phyloP scores from a whole-genome alignment of 352 stramenopile genomes.

The Phytophthora cryptogea region DNA sequence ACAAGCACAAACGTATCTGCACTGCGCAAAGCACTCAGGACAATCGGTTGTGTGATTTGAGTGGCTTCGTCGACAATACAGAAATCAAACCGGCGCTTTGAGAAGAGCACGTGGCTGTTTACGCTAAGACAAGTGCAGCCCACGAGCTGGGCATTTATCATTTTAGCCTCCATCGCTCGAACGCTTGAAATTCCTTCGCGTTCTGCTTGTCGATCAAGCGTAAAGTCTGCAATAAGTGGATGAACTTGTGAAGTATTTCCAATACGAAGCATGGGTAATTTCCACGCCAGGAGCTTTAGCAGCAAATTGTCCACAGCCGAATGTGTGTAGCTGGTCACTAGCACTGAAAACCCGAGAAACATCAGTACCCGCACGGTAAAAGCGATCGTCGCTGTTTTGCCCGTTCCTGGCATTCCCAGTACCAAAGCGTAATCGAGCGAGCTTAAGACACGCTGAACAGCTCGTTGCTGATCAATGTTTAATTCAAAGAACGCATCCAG shows the following conservation, averaged over 20 bases:
- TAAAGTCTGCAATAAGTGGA: conserved; percentile 61
- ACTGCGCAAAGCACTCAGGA: conserved; percentile 92
- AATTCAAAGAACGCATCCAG: conserved; percentile 61
- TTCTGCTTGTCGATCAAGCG: conserved; percentile 44
- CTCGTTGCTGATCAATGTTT: conserved; percentile 81
- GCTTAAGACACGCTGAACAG: conserved; percentile 77
- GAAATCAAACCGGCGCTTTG: conserved; percentile 94
- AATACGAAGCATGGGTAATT: conserved; percentile 78
- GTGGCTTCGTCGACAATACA: conserved; percentile 99
- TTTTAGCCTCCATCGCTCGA: conserved; percentile 47
- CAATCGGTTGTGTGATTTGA: conserved; percentile 97
- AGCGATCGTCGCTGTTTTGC: conserved; percentile 96
- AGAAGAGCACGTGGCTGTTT: conserved; percentile 78
- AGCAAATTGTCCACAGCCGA: conserved; percentile 98
- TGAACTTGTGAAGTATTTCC: conserved; percentile 77
- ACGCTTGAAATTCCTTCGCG: conserved; percentile 43
- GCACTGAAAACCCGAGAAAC: conserved; percentile 91
- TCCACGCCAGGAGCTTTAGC: conserved; percentile 86
- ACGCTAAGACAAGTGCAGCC: conserved; percentile 80
- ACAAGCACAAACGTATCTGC: conserved; percentile 97
- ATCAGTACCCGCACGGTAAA: conserved; percentile 94
- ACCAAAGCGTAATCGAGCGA: conserved; percentile 95
- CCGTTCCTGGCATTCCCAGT: conserved; percentile 95
- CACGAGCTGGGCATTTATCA: conserved; percentile 61
- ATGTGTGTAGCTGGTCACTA: conserved; percentile 98